Evolutionary conservation across 345 rosid species (phyloP).

Genomic region (Citrus trifoliata): DNA sequence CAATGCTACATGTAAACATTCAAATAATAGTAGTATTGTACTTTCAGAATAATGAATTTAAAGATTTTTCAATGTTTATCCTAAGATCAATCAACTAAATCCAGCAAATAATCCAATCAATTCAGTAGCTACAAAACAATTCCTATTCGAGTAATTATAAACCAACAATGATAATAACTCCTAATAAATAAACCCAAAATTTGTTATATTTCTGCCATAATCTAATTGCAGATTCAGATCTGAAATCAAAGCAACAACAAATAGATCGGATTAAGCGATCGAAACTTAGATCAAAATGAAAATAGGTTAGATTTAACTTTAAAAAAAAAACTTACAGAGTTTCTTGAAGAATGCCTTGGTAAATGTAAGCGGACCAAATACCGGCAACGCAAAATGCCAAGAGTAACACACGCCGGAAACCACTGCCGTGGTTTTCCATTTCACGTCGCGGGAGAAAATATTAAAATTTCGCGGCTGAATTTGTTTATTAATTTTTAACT

Average conservation of each 20-base stretch:
- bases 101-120: neutral
- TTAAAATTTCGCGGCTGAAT: slow-evolving; percentile 4
- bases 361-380: slow-evolving; percentile 94
- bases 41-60: neutral
- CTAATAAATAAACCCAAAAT: neutral
- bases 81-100: neutral
- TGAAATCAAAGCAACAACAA: neutral
- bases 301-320: neutral
- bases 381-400: slow-evolving; percentile 89
- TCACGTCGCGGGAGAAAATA: slow-evolving; percentile 14
- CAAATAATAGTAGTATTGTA: neutral
- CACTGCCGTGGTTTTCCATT: slow-evolving; percentile 73
- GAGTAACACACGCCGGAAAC: slow-evolving; percentile 62
- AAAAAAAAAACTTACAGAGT: slow-evolving; percentile 55
- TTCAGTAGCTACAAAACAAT: neutral
- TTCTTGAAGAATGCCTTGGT: slow-evolving; percentile 96
- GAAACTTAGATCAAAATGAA: neutral
- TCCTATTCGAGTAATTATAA: neutral
- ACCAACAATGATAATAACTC: neutral
- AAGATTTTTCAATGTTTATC: neutral
- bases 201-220: neutral
- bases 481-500: neutral
- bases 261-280: neutral
- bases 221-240: neutral
- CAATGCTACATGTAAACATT: neutral